phyloP scores from a whole-genome alignment of 2,329 filamentous ascomycete genomes.

The Fusarium sp. region DNA sequence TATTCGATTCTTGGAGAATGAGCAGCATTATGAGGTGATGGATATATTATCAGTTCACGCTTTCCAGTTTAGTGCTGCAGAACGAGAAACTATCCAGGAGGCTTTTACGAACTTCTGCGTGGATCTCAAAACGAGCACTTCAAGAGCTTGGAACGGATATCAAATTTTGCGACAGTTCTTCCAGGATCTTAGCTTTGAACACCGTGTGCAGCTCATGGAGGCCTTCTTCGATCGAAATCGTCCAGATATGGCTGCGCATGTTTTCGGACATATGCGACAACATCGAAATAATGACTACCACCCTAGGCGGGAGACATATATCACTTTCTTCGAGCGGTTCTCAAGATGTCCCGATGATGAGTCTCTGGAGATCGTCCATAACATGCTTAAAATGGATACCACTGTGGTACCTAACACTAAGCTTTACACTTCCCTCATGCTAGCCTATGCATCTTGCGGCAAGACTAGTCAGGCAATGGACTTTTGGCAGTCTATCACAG shows the following conservation, averaged over 20 bases:
- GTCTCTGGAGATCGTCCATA: conserved; percentile 81
- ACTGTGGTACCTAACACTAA: conserved; percentile 79
- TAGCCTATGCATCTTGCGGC: conserved; percentile 80
- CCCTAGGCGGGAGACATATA: conserved; percentile 80
- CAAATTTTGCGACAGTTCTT: conserved; percentile 74
- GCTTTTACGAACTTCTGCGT: conserved; percentile 76
- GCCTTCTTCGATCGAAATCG: conserved; percentile 82
- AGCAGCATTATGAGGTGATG: conserved; percentile 82
- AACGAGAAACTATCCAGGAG: conserved; percentile 74
- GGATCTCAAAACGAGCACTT: conserved; percentile 70
- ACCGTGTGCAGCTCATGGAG: conserved; percentile 80
- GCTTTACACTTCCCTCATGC: conserved; percentile 86
- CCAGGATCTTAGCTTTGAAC: conserved; percentile 71
- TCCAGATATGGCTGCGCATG: conserved; percentile 84
- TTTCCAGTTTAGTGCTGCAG: conserved; percentile 74
- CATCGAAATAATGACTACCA: conserved; percentile 71
- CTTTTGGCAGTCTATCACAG: conserved; percentile 87
- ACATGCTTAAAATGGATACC: conserved; percentile 95
- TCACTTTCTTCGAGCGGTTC: conserved; percentile 80
- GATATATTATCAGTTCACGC: conserved; percentile 83
- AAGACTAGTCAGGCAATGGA: conserved; percentile 75
- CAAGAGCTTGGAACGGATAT: conserved; percentile 73
- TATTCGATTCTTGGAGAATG: conserved; percentile 77
- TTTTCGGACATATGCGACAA: conserved; percentile 95
- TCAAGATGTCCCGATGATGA: conserved; percentile 66